Base-by-base conservation (phyloP, 306 rosid species). In the Acacia acuminata region DNA sequence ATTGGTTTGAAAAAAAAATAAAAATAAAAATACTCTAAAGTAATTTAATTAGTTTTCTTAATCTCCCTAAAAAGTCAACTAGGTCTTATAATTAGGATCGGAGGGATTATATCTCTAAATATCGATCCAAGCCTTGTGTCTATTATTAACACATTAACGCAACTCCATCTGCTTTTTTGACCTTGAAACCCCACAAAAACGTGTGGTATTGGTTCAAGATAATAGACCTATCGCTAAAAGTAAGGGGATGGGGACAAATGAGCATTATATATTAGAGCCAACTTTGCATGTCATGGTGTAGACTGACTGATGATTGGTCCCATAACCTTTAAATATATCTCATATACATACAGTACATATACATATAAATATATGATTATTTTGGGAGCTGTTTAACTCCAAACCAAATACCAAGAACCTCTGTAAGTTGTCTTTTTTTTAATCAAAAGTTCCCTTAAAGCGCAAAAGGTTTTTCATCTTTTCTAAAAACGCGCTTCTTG, bases 401-500 rank as follows among this genome's bases (percentile, higher is more conserved):
- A 48, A 0, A 48, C 53, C 53, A 48, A 48, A 48, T 12, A 48
- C 42, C 42, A 38, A 38, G 42, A 1, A 38, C 42, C 42, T 38
- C 42, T 38, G 6, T 6, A 38, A 38, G 42, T 38, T 38, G 8
- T 38, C 5, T 0, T 38, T 38, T 7, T 38, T 38, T 38, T 38
- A 0, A 38, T 6, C 8, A 38, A 38, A 0, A 1, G 1, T 6
- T 38, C 2, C 42, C 5, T 38, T 38, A 38, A 38, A 38, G 8
- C 40, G 8, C 5, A 38, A 38, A 38, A 6, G 1, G 1, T 38
- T 38, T 38, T 38, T 1, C 27, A 1, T 1, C 42, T 38, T 6
- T 38, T 38, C 0, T 1, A 38, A 6, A 38, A 38, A 1, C 6
- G 1, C 8, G 8, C 1, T 38, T 38, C 1, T 1, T 0, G 1